These are phyloP conservation scores for Pythium volutum DNA, from an alignment of 352 stramenopile genomes.

Conservation along the genomic window DNA sequence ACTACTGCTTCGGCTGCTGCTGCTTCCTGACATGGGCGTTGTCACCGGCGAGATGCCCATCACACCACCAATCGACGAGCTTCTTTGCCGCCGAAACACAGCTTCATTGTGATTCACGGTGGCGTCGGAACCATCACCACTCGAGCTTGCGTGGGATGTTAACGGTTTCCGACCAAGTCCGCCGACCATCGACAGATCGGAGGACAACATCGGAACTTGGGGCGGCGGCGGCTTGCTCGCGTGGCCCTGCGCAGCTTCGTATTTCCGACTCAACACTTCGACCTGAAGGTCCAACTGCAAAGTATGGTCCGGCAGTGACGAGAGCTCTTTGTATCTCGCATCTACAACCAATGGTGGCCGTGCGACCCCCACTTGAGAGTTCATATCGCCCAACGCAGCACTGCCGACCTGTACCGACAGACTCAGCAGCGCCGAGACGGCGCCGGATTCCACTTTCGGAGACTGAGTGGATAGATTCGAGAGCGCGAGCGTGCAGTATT, in stretches of 20 bases:
- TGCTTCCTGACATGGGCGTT: conserved; percentile 12
- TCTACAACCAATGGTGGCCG: conserved; percentile 43
- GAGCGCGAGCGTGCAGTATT: conserved; percentile 66
- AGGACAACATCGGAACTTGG: conserved; percentile 42
- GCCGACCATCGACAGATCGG: conserved; percentile 29
- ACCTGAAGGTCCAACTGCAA: conserved; percentile 18
- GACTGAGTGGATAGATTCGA: conserved; percentile 71
- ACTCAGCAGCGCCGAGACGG: conserved; percentile 55
- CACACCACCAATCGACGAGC: conserved; percentile 17
- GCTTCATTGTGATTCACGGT: conserved; percentile 1
- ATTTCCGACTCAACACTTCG: conserved; percentile 37
- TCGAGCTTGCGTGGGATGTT: too few relatives aligned
- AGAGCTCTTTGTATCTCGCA: conserved; percentile 47
- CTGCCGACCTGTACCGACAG: conserved; percentile 31
- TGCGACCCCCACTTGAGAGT: conserved; percentile 18
- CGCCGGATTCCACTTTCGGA: conserved; percentile 61
- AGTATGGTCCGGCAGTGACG: conserved; percentile 32
- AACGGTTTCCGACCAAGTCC: not conserved
- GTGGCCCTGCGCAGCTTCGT: conserved; percentile 41
- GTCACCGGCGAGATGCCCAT: conserved; percentile 6
- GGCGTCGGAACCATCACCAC: not conserved
- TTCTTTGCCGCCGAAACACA: conserved; percentile 5
- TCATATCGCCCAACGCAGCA: not conserved
- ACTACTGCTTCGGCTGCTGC: not conserved
- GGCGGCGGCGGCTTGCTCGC: conserved; percentile 52